Conservation (phyloP, 2,329 filamentous ascomycete species). For the Seiridium cupressi region DNA sequence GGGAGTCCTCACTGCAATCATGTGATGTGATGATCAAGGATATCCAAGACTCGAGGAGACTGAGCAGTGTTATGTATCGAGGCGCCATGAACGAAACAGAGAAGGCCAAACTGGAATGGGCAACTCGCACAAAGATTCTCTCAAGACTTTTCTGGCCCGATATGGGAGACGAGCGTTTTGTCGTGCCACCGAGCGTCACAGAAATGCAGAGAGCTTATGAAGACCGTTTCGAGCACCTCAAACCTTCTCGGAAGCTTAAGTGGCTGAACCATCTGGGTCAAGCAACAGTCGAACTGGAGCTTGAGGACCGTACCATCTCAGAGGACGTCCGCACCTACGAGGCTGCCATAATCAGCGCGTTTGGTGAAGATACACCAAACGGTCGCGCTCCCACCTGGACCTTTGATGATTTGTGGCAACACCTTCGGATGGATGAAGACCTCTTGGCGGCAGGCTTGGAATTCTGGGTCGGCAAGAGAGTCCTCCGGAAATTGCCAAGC, state of each 20-base stretch:
- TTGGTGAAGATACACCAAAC: constrained; percentile 38
- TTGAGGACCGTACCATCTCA: constrained; percentile 74
- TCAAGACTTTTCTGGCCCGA: constrained; percentile 93
- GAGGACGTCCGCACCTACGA: constrained; percentile 80
- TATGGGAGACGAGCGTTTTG: constrained; percentile 68
- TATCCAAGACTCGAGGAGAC: constrained; percentile 75
- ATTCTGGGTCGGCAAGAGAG: constrained; percentile 70
- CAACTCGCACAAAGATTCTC: constrained; percentile 78
- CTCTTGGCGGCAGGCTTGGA: constrained; percentile 64
- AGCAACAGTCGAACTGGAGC: constrained; percentile 75
- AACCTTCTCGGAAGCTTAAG: constrained; percentile 79
- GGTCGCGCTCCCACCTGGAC: constrained; percentile 36
- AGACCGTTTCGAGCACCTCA: constrained; percentile 73
- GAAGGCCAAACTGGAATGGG: constrained; percentile 27
- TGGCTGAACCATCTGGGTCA: constrained; percentile 85
- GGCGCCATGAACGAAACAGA: constrained; percentile 25
- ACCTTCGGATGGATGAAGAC: constrained; percentile 72
- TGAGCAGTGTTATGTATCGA: constrained; percentile 67
- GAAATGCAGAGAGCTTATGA: constrained; percentile 70
- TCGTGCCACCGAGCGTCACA: constrained; percentile 57
- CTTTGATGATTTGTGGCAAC: constrained; percentile 49
- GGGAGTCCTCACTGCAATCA: constrained; percentile 80
- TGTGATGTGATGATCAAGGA: constrained; percentile 98
- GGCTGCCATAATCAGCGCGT: constrained; percentile 83
- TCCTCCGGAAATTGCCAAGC: constrained; percentile 56